Evolutionary conservation across 2,329 filamentous ascomycete genomes (phyloP).

Genomic region (Fusarium sp.): DNA sequence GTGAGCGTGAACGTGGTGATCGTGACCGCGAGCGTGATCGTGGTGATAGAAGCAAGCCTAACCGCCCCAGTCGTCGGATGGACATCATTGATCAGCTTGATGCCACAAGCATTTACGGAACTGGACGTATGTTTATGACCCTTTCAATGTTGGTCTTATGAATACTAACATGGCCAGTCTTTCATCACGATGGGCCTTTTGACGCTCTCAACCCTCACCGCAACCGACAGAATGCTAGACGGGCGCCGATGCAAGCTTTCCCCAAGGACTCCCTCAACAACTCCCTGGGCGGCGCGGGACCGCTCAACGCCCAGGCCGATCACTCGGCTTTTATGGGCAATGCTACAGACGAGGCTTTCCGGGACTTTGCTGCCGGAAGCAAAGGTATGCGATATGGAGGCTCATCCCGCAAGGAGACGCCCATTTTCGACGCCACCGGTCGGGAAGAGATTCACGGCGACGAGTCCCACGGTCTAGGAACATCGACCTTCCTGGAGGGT

Average conservation of each 20-base stretch:
- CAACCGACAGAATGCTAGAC: slow-evolving; percentile 84
- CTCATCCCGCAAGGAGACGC: slow-evolving; percentile 52
- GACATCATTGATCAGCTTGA: slow-evolving; percentile 98
- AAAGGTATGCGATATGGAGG: slow-evolving; percentile 40
- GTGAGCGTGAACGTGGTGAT: slow-evolving; percentile 16
- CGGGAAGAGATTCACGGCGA: slow-evolving; percentile 82
- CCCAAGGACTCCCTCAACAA: slow-evolving; percentile 94
- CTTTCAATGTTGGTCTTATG: background rate
- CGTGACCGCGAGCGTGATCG: slow-evolving; percentile 31
- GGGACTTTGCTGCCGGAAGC: slow-evolving; percentile 71
- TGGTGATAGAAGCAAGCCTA: slow-evolving; percentile 61
- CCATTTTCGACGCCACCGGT: slow-evolving; percentile 75
- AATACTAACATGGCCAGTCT: slow-evolving; percentile 69
- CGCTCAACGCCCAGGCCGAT: slow-evolving; percentile 83
- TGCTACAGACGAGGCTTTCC: slow-evolving; percentile 84
- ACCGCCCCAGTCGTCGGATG: slow-evolving; percentile 65
- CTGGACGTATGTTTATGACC: slow-evolving; percentile 75
- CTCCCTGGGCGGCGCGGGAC: slow-evolving; percentile 86
- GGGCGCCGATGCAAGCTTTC: slow-evolving; percentile 96
- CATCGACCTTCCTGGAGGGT: slow-evolving; percentile 95
- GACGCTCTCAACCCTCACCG: slow-evolving; percentile 96
- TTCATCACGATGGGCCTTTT: slow-evolving; percentile 97
- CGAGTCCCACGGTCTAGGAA: slow-evolving; percentile 85
- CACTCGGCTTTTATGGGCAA: slow-evolving; percentile 88
- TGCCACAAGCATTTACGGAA: slow-evolving; percentile 94